Evolutionary conservation across 2,329 filamentous ascomycete species (phyloP), one percentile per base, ranked within the genome.

Genomic region (Calonectria fujianensis): DNA sequence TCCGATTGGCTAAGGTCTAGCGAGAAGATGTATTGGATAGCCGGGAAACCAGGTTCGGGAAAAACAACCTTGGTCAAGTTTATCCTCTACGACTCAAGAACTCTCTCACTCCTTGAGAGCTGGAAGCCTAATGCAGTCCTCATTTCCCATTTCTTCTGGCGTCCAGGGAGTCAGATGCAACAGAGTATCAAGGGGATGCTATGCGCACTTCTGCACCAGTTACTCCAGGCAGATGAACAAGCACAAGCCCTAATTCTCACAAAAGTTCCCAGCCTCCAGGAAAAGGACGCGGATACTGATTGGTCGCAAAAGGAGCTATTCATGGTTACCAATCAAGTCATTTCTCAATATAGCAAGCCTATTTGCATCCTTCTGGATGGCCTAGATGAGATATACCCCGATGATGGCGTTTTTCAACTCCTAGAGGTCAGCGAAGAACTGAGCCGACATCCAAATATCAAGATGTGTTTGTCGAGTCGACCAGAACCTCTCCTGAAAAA

Each of bases 11-110:
- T 80, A 13, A 37, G 63, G 35, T 79, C 76, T 0, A 54, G 68
- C 16, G 59, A 37, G 2, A 35, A 29, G 0, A 32, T 66, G 0
- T 85, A 82, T 70, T 85, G 82, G 78, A 79, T 85, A 50, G 78
- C 75, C 16, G 83, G 83, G 0, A 85, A 84, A 61, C 78, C 82
- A 0, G 84, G 82, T 0, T 80, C 82, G 1, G 84, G 84, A 1
- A 85, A 85, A 54, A 81, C 76, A 13, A 84, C 81, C 0, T 64
- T 85, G 39, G 79, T 84, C 66, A 84, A 82, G 50, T 84, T 79
- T 57, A 51, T 85, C 14, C 18, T 75, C 2, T 39, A 72, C 0
- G 57, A 80, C 16, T n/a, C 65, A 3, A 18, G 59, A 7, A 83
- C 80, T 0, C 27, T 16, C 7, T 11, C 52, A 2, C 13, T 50